Base-by-base conservation (phyloP, 768 basidiomycete species). In the Mycena vulgaris region DNA sequence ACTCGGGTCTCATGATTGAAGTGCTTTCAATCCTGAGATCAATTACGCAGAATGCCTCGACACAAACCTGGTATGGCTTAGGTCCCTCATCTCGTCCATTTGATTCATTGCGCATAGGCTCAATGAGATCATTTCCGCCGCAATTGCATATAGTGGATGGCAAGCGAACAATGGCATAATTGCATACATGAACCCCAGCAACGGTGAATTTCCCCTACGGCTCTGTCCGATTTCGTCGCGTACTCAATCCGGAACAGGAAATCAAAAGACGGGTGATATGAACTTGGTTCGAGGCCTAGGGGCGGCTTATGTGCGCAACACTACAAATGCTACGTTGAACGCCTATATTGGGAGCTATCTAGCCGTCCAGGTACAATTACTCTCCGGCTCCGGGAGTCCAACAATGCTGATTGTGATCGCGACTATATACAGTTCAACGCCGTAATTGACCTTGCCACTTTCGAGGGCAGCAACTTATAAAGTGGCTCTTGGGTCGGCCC, bases 391-490 rank as follows among this genome's bases (percentile, higher is more conserved):
- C n/a, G n/a, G n/a, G n/a, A n/a, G n/a, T n/a, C n/a, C n/a, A n/a
- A n/a, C n/a, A n/a, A n/a, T n/a, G n/a, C n/a, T n/a, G n/a, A n/a
- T n/a, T n/a, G n/a, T n/a, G n/a, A n/a, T n/a, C n/a, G n/a, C n/a
- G n/a, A n/a, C n/a, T n/a, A n/a, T n/a, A n/a, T n/a, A n/a, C 55
- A 69, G 68, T 69, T 63, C 55, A 69, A 69, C 19, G 61, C 68
- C 40, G 69, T 70, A 5, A 35, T 28, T 14, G 37, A 59, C 28
- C 40, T 58, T 4, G 63, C 69, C 33, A 70, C 55, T 5, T 42
- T 33, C 1, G 39, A 27, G 14, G 63, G 48, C 10, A 45, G 27
- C 31, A 51, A 67, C 19, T 60, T 60, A 3, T 70, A 65, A 9
- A 57, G 27, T 2, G 48, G 49, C 2, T 59, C 63, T 4, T 70